Evolutionary conservation across 345 rosid species (phyloP).

Genomic region (Heritiera littoralis): DNA sequence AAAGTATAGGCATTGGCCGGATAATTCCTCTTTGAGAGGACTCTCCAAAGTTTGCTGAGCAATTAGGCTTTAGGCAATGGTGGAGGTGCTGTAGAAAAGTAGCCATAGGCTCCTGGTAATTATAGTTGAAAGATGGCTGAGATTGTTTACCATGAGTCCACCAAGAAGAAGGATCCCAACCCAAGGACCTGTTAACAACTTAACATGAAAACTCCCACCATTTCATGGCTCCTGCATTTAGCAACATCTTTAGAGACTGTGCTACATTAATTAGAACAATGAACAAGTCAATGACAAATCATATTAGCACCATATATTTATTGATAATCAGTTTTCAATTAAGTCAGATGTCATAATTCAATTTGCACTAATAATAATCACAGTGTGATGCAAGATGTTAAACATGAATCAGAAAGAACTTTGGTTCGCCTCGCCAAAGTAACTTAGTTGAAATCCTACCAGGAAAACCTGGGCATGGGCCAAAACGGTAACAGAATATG

Average conservation of each 20-base stretch:
- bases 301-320: too few species aligned
- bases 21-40: conserved; percentile 34
- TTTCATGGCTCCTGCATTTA: background rate
- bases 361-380: background rate
- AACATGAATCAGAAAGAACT: background rate
- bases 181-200: conserved; percentile 26
- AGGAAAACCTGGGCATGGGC: conserved; percentile 34
- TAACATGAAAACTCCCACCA: too few species aligned
- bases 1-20: conserved; percentile 34
- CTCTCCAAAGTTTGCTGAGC: conserved; percentile 26
- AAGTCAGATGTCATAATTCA: background rate
- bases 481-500: conserved; percentile 33
- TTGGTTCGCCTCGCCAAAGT: background rate
- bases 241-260: background rate
- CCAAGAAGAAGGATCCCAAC: conserved; percentile 38
- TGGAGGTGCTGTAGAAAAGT: conserved; percentile 23
- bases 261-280: background rate
- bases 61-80: background rate
- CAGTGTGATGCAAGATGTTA: too few species aligned
- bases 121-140: conserved; percentile 23
- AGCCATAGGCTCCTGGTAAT: conserved; percentile 29
- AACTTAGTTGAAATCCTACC: conserved; percentile 27
- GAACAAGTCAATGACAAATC: background rate
- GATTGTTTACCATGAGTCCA: conserved; percentile 34
- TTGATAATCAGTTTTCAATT: background rate